Evolutionary conservation across 208 protist genomes (phyloP).

Genomic region (Lotmaria passim): DNA sequence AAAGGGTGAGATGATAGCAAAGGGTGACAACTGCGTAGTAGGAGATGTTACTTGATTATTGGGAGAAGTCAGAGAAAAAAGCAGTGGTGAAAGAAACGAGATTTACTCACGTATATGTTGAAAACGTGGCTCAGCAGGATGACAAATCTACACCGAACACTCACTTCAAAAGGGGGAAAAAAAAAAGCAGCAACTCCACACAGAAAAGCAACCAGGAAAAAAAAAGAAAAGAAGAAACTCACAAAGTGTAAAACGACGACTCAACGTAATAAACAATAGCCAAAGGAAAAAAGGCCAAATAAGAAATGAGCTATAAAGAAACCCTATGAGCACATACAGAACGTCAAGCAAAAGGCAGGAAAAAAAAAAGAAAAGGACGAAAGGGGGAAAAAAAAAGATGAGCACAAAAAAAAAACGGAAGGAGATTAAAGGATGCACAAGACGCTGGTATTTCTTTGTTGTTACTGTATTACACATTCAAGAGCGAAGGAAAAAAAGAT

Average conservation of each 20-base stretch:
- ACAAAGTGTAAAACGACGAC: slow-evolving; percentile 1
- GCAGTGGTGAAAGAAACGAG: no score
- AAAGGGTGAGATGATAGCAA: no score
- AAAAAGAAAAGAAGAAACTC: not conserved
- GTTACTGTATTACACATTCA: no score
- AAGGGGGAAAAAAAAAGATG: slow-evolving; percentile 1
- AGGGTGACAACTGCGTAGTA: no score
- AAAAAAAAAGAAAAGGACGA: not conserved
- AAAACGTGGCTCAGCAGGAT: not conserved
- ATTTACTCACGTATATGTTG: no score
- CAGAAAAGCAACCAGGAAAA: slow-evolving; percentile 3
- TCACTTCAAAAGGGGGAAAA: not conserved
- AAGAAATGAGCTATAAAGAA: not conserved
- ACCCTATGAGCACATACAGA: not conserved
- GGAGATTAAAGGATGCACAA: not conserved
- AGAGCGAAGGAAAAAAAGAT: no score
- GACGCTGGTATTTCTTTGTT: no score
- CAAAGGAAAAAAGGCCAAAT: slow-evolving; percentile 8
- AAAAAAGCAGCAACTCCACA: slow-evolving; percentile 1
- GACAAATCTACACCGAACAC: not conserved
- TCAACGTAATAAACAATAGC: not conserved
- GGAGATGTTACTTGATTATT: no score
- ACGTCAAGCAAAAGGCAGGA: not conserved
- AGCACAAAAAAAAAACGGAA: not conserved
- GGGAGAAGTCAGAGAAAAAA: no score